Evolutionary conservation across 2,329 filamentous ascomycete species (phyloP).

Genomic region (Alternaria sp.): DNA sequence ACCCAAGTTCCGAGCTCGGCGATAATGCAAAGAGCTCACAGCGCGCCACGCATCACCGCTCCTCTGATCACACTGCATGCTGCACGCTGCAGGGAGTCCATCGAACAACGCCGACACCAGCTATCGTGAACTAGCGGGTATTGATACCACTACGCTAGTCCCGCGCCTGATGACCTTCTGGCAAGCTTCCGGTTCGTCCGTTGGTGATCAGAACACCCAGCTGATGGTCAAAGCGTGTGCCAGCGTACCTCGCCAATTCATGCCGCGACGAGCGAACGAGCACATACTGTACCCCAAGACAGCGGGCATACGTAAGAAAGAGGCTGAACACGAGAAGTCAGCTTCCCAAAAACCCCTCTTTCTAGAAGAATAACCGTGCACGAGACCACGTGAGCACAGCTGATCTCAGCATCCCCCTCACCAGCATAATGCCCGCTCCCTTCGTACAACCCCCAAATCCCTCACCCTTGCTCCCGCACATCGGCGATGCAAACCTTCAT

Average conservation of each 20-base stretch:
- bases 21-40: background rate
- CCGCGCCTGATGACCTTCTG: background rate
- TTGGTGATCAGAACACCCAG: background rate
- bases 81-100: background rate
- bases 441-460: background rate
- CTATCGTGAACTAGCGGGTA: background rate
- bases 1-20: background rate
- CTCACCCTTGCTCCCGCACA: background rate
- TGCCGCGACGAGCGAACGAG: background rate
- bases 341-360: background rate
- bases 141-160: background rate
- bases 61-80: background rate
- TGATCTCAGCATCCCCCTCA: background rate
- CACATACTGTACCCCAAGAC: background rate
- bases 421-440: background rate
- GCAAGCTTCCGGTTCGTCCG: background rate
- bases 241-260: background rate
- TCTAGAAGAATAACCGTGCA: background rate
- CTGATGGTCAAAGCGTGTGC: background rate
- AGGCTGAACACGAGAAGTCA: background rate
- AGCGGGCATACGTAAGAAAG: background rate
- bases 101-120: background rate
- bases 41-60: background rate
- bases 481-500: background rate
- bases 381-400: background rate